Evolutionary conservation across 2,329 filamentous ascomycete genomes (phyloP), one percentile per base, ranked within the genome.

Genomic region (Monosporascus sp.): DNA sequence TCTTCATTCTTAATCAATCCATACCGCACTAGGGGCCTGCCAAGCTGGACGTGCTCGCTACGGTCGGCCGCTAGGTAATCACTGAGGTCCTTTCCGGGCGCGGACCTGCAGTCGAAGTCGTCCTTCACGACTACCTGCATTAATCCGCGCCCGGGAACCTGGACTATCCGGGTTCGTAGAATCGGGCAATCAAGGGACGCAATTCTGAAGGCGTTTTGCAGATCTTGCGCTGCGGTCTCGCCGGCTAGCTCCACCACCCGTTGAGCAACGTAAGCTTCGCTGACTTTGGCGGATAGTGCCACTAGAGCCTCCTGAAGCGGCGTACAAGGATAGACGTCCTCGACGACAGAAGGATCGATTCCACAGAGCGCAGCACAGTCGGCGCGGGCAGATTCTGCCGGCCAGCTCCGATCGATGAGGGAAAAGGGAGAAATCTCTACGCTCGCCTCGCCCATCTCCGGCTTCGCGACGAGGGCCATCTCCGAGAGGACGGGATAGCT

Each of bases 301-400:
- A 83, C 75, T 2, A 83, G 70, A 2, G 75, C 77, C 60, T 81
- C 78, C 54, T 83, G 80, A 1, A 81, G 66, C 0, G 78, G 74
- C 0, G 78, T 79, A 64, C 77, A 81, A 1, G 79, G 79, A 51
- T 80, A 83, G 0, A 79, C 63, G 53, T 83, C 79, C 48, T 80
- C 75, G 5, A 81, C 64, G 0, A 37, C 49, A 0, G 64, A 66
- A 6, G 63, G 52, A 2, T 65, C 62, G 9, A 76, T 59, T 3
- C 59, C 65, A 55, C 77, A 79, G 6, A 75, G 64, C n/a, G 56
- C 59, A 6, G 74, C 70, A 9, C 70, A 70, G 15, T 76, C 73
- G 0, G 54, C 51, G 17, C 66, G 62, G 2, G 74, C 74, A 3
- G 60, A 57, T 17, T 69, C 61, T 14, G 60, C 54, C 0, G 62